phyloP scores from a whole-genome alignment of 768 basidiomycete species.

The Lyophyllum shimeji region DNA sequence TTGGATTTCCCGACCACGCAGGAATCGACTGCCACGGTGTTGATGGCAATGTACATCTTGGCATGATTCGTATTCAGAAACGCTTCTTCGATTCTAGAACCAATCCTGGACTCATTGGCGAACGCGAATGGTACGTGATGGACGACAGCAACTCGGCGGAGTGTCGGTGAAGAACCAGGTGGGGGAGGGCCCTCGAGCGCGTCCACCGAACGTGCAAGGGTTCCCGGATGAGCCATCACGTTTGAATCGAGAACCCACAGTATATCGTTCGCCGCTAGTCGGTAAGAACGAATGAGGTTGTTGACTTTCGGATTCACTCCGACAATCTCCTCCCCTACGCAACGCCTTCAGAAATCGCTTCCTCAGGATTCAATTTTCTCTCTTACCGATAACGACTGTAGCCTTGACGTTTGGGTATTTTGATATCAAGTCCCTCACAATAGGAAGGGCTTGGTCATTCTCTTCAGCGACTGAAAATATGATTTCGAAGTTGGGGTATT shows the following conservation, averaged over 20 bases:
- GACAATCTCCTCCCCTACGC: slow-evolving; percentile 73
- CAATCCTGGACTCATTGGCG: slow-evolving; percentile 66
- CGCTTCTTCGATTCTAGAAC: slow-evolving; percentile 86
- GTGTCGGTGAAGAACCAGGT: slow-evolving; percentile 23
- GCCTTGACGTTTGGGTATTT: slow-evolving; percentile 79
- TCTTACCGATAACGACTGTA: slow-evolving; percentile 73
- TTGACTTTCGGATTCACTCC: slow-evolving; percentile 98
- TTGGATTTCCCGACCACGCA: slow-evolving; percentile 98
- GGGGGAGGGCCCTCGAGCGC: slow-evolving; percentile 50
- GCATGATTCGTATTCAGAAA: slow-evolving; percentile 98
- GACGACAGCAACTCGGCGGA: slow-evolving; percentile 72
- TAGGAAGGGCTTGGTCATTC: slow-evolving; percentile 81
- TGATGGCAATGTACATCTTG: slow-evolving; percentile 97
- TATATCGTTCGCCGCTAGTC: slow-evolving; percentile 80
- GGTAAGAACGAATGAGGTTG: slow-evolving; percentile 87
- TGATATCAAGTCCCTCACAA: slow-evolving; percentile 73
- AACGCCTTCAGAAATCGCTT: background rate
- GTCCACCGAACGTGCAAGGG: slow-evolving; percentile 84
- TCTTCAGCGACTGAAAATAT: slow-evolving; percentile 90
- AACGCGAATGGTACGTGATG: slow-evolving; percentile 95
- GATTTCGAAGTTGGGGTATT: slow-evolving; percentile 91
- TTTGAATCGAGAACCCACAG: slow-evolving; percentile 99
- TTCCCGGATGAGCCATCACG: slow-evolving; percentile 72
- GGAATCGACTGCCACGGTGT: slow-evolving; percentile 84
- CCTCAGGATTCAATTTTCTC: background rate